Evolutionary conservation across 306 rosid genomes (phyloP).

Genomic region (Trifolium fragiferum): DNA sequence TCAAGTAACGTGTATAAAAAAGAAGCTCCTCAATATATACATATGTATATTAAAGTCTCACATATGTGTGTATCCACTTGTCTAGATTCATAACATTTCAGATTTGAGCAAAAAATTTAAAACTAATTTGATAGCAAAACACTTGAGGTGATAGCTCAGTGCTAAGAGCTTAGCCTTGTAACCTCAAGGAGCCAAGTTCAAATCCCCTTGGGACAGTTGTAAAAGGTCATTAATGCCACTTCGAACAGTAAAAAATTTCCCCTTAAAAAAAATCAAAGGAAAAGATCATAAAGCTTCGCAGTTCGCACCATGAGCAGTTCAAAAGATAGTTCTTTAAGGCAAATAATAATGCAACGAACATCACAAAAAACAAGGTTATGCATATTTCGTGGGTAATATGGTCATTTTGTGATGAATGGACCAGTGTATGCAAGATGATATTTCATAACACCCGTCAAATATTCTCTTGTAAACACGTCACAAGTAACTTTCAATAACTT

Average conservation of each 20-base stretch:
- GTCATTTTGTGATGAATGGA: constrained; percentile 21
- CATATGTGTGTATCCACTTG: constrained; percentile 6
- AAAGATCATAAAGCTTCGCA: constrained; percentile 17
- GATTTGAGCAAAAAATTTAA: constrained; percentile 21
- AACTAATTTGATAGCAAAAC: constrained; percentile 32
- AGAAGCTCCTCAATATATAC: constrained; percentile 18
- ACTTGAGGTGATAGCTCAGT: neutral
- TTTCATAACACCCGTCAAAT: constrained; percentile 26
- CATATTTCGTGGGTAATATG: constrained; percentile 11
- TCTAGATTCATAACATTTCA: constrained; percentile 23
- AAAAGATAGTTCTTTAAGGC: constrained; percentile 8
- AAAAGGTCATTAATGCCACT: no score
- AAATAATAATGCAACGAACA: constrained; percentile 27
- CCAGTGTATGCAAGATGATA: constrained; percentile 29
- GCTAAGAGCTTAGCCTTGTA: no score
- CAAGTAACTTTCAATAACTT: constrained; percentile 13
- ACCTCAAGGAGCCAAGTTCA: no score
- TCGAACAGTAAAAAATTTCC: no score
- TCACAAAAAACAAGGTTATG: constrained; percentile 2
- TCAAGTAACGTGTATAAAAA: neutral
- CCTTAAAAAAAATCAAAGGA: constrained; percentile 7
- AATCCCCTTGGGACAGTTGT: no score
- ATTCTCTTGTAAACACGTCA: constrained; percentile 16
- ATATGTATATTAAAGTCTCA: neutral
- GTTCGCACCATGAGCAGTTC: constrained; percentile 3